Percentiles rank a stretch among this genome's conserved stretches.
These are phyloP conservation scores for Botrytis byssoidea DNA, from an alignment of 2,329 filamentous ascomycete species.

Conservation along the genomic window DNA sequence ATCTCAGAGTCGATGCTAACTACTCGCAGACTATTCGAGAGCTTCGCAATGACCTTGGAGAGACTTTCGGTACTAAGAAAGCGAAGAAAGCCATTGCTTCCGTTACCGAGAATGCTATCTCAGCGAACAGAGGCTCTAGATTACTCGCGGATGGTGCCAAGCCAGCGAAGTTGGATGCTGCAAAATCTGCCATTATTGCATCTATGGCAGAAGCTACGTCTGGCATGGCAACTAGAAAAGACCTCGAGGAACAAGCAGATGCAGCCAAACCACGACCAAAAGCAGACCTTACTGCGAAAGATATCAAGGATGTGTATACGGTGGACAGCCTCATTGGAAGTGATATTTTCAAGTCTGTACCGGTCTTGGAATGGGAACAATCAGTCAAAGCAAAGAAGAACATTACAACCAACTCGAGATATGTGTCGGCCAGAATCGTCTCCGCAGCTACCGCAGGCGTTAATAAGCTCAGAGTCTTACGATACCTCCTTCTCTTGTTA, in stretches of 20 bases:
- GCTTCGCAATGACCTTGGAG: constrained; percentile 66
- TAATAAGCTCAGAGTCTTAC: constrained; percentile 56
- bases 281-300: constrained; percentile 64
- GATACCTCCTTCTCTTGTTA: constrained; percentile 59
- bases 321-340: constrained; percentile 63
- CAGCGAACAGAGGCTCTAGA: constrained; percentile 41
- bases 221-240: constrained; percentile 64
- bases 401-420: constrained; percentile 56
- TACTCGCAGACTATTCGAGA: constrained; percentile 54
- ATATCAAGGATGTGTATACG: constrained; percentile 71
- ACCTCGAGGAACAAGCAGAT: constrained; percentile 64
- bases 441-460: constrained; percentile 47
- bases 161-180: constrained; percentile 53
- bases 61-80: constrained; percentile 83
- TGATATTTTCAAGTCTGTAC: constrained; percentile 65
- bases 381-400: constrained; percentile 57
- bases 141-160: constrained; percentile 38
- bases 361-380: constrained; percentile 73
- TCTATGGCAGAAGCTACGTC: constrained; percentile 61
- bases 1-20: neutral
- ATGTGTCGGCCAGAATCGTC: constrained; percentile 59
- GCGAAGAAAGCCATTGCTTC: constrained; percentile 74
- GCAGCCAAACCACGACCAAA: constrained; percentile 70
- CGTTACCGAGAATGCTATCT: constrained; percentile 69
- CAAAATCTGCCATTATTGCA: constrained; percentile 59